Evolutionary conservation across 331 rosid species (phyloP), one percentile per base, ranked within the genome.

Genomic region (Acacia pycnantha): DNA sequence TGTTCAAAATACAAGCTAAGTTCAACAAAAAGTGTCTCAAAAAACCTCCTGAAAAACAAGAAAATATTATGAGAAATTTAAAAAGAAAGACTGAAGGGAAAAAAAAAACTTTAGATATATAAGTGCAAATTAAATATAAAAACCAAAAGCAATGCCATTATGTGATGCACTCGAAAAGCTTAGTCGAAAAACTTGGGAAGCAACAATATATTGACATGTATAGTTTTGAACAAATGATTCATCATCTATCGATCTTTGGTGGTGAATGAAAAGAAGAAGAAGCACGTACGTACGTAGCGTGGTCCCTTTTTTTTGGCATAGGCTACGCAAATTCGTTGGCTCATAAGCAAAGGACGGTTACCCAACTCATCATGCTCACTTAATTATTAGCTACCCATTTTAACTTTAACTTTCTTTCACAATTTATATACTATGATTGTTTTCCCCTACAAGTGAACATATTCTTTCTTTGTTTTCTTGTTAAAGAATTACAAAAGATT

Each of bases 291-390:
- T 6, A 65, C 70, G 43, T 48, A 6, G 37, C 40, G 40, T 37
- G 79, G 71, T 78, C 82, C 82, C 70, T 22, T 54, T 47, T 51
- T 31, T 5, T 5, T 37, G 6, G 0, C 22, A 33, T 1, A 16
- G 64, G 70, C 31, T 51, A 74, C 22, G 64, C 82, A 72, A 77
- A 37, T 78, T 83, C 65, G 46, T 73, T 66, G 83, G 77, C 67
- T 78, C 65, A 53, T 78, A 83, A 48, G 40, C 79, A 64, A 78
- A 72, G 54, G 82, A 48, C 86, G 82, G 86, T 81, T 77, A 44
- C 82, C 53, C 81, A 77, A 29, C 37, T 2, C 51, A 47, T 29
- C 35, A 14, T 26, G 67, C 1, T 26, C 4, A 65, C 31, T 65
- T 31, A n/a, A n/a, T n/a, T n/a, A 14, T 62, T 15, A 33, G 10